Conservation (phyloP, 768 basidiomycete genomes). For the Pisolithus marmoratus region DNA sequence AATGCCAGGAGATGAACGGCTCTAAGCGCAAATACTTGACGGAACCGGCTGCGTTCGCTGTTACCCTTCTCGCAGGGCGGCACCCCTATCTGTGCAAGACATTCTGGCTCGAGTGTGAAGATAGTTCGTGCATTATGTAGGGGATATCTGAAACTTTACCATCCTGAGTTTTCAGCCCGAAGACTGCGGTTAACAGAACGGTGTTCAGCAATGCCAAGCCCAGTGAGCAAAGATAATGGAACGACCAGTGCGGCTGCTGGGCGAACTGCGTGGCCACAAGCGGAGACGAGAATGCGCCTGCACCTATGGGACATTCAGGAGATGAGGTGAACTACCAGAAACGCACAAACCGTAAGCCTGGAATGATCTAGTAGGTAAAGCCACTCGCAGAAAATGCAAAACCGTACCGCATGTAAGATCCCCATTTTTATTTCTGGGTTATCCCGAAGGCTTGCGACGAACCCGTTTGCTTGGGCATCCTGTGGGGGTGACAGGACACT, state of each 20-base stretch:
- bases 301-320: slow-evolving; percentile 36
- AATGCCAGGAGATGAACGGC: slow-evolving; percentile 58
- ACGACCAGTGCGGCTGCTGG: slow-evolving; percentile 60
- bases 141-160: slow-evolving; percentile 35
- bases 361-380: neutral
- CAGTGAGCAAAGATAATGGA: slow-evolving; percentile 69
- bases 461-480: slow-evolving; percentile 46
- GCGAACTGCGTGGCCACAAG: slow-evolving; percentile 81
- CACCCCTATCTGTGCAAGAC: slow-evolving; percentile 50
- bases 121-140: neutral
- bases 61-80: slow-evolving; percentile 30
- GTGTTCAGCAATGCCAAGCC: slow-evolving; percentile 59
- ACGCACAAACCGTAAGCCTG: slow-evolving; percentile 29
- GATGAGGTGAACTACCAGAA: neutral
- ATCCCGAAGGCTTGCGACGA: slow-evolving; percentile 35
- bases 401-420: slow-evolving; percentile 34
- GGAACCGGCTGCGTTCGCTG: slow-evolving; percentile 34
- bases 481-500: slow-evolving; percentile 8
- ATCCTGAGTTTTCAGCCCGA: slow-evolving; percentile 67
- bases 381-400: slow-evolving; percentile 14
- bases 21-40: slow-evolving; percentile 46
- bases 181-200: slow-evolving; percentile 46
- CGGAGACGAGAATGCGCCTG: slow-evolving; percentile 64
- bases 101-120: slow-evolving; percentile 34
- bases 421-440: slow-evolving; percentile 37